Evolutionary conservation across 371 early-diverging fungal genomes (phyloP).

Genomic region (Mucor velutinosus): DNA sequence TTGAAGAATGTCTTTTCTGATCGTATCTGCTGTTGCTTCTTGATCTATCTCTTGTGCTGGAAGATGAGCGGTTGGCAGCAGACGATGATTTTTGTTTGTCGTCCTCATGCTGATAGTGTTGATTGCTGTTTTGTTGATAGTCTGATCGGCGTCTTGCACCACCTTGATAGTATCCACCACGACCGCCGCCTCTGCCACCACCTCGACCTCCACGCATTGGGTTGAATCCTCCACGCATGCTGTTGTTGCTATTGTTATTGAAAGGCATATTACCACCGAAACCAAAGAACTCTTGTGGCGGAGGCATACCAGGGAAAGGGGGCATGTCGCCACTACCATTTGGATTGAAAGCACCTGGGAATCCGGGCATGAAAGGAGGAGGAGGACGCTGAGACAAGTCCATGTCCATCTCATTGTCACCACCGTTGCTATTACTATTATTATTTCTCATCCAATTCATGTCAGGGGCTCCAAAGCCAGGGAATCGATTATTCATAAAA

Average conservation of each 20-base stretch:
- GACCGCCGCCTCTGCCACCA: conserved; percentile 15
- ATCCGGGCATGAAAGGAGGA: conserved; percentile 21
- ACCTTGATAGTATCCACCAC: conserved; percentile 15
- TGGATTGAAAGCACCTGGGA: conserved; percentile 20
- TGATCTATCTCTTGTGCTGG: not conserved
- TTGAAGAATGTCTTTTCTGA: not conserved
- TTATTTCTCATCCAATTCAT: conserved; percentile 19
- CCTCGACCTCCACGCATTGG: conserved; percentile 36
- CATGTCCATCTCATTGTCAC: conserved; percentile 2
- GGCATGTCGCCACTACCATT: conserved; percentile 23
- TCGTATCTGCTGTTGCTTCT: conserved; percentile 14
- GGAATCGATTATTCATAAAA: conserved; percentile 40
- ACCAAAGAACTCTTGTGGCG: conserved; percentile 42
- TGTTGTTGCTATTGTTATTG: conserved; percentile 16
- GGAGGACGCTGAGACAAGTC: not conserved
- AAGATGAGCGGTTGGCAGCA: conserved; percentile 8
- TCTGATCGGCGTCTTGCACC: conserved; percentile 17
- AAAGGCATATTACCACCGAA: conserved; percentile 5
- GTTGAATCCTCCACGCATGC: conserved; percentile 19
- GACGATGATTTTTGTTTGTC: conserved; percentile 12
- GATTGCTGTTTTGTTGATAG: not conserved
- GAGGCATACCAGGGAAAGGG: not conserved
- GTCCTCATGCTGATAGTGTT: not conserved
- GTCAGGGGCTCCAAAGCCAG: conserved; percentile 23
- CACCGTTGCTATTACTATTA: conserved; percentile 1